Conservation (phyloP, 2,329 filamentous ascomycete genomes). For the Aspergillus udagawae region DNA sequence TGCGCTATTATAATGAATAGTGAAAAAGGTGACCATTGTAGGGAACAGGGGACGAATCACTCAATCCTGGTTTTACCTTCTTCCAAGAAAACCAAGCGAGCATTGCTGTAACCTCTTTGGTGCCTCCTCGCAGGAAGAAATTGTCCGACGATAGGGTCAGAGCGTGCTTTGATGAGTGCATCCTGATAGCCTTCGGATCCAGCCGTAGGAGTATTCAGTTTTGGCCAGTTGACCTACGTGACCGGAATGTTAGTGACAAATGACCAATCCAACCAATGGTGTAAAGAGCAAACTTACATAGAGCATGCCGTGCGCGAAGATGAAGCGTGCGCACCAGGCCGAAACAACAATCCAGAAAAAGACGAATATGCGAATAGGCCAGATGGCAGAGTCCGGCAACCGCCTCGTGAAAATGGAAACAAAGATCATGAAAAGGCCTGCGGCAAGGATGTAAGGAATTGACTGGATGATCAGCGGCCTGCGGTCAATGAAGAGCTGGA, state of each 20-base stretch:
- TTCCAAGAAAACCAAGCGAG: constrained; percentile 78
- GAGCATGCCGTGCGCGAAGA: constrained; percentile 80
- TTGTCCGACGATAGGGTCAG: constrained; percentile 74
- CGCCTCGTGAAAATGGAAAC: constrained; percentile 70
- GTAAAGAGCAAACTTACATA: constrained; percentile 64
- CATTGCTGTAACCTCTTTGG: constrained; percentile 78
- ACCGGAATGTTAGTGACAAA: constrained; percentile 4
- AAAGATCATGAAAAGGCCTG: constrained; percentile 78
- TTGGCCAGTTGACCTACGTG: constrained; percentile 90
- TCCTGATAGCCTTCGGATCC: constrained; percentile 86
- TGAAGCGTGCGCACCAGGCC: constrained; percentile 70
- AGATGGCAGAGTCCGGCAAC: constrained; percentile 67
- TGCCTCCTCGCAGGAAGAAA: constrained; percentile 62
- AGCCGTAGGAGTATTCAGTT: constrained; percentile 83
- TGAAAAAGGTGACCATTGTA: not conserved
- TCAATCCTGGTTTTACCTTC: constrained; percentile 99
- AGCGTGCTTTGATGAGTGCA: constrained; percentile 74
- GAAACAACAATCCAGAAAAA: constrained; percentile 71
- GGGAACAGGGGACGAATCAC: constrained; percentile 22
- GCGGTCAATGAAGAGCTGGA: constrained; percentile 75
- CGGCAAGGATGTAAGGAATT: constrained; percentile 86
- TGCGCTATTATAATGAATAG: not conserved
- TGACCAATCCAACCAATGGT: not conserved
- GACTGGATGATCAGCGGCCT: constrained; percentile 84
- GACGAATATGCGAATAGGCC: constrained; percentile 78